These are phyloP conservation scores for Pleurozium schreberi DNA, from an alignment of 225 moss, liverwort and hornwort genomes.

Conservation along the genomic window DNA sequence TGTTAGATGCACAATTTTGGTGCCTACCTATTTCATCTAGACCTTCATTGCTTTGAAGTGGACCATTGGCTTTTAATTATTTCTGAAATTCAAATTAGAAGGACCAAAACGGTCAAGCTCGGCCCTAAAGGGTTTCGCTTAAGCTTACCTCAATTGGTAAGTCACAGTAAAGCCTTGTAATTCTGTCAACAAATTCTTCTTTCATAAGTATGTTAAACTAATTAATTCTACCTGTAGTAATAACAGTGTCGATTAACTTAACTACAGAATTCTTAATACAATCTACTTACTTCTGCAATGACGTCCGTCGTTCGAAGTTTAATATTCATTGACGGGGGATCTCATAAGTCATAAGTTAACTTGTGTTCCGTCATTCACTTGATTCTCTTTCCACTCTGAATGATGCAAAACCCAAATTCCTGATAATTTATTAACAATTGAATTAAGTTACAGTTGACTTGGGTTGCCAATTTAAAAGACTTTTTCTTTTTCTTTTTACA, in stretches of 20 bases:
- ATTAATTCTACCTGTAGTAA: not conserved
- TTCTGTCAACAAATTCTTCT: not conserved
- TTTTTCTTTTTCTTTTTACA: not conserved
- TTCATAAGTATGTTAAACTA: no score
- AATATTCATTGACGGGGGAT: not conserved
- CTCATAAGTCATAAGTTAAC: no score
- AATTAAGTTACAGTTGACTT: conserved; percentile 1
- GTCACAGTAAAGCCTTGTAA: no score
- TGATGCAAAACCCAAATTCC: not conserved
- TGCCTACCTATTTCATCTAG: no score
- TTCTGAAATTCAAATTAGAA: no score
- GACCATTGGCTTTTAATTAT: no score
- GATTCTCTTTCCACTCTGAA: not conserved
- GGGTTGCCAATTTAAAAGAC: not conserved
- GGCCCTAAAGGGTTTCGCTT: no score
- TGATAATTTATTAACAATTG: not conserved
- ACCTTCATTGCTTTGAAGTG: no score
- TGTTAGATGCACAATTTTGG: no score
- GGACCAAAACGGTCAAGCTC: no score
- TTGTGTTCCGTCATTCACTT: not conserved
- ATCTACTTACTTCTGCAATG: not conserved
- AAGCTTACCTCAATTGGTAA: no score
- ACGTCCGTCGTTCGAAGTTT: not conserved
- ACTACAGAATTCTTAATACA: not conserved
- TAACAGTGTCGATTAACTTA: not conserved